Percentiles rank a stretch among this genome's conserved stretches.
Conservation (phyloP, 2,329 filamentous ascomycete species). For the Fusarium sulawesiense region DNA sequence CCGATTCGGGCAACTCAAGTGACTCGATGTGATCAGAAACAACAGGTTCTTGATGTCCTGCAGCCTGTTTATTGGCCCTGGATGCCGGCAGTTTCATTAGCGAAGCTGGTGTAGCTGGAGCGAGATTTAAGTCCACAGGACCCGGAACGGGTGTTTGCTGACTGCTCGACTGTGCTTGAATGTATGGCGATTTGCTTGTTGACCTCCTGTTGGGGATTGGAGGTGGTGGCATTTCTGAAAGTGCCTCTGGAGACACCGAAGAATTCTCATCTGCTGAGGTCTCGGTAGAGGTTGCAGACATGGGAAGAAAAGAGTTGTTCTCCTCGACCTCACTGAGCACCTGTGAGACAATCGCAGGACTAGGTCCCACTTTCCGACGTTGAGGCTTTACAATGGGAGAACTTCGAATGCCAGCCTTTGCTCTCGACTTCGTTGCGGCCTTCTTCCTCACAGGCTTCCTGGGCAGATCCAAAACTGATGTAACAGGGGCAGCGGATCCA, state of each 20-base stretch:
- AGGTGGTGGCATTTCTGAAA: constrained; percentile 74
- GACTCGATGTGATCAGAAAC: constrained; percentile 66
- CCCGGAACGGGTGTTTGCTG: constrained; percentile 41
- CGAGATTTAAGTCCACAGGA: constrained; percentile 51
- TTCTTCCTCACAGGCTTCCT: constrained; percentile 65
- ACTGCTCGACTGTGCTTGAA: constrained; percentile 64
- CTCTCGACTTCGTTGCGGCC: constrained; percentile 62
- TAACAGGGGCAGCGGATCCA: constrained; percentile 50
- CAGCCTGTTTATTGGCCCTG: constrained; percentile 59
- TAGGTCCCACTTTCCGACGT: constrained; percentile 63
- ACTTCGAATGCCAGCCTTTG: constrained; percentile 69
- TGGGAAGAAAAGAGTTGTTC: constrained; percentile 52
- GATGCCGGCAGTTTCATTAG: constrained; percentile 80
- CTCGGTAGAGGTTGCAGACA: constrained; percentile 58
- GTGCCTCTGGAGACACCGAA: constrained; percentile 72
- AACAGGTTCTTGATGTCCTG: constrained; percentile 55
- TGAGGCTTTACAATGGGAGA: constrained; percentile 79
- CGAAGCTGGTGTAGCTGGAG: constrained; percentile 77
- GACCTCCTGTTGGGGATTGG: constrained; percentile 74
- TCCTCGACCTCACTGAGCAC: constrained; percentile 66
- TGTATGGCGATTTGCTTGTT: constrained; percentile 74
- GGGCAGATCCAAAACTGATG: constrained; percentile 58
- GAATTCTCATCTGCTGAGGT: constrained; percentile 70
- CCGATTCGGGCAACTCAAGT: constrained; percentile 79
- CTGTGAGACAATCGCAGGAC: constrained; percentile 67